phyloP scores from a whole-genome alignment of 768 basidiomycete species.

The Saitozyma sp. region DNA sequence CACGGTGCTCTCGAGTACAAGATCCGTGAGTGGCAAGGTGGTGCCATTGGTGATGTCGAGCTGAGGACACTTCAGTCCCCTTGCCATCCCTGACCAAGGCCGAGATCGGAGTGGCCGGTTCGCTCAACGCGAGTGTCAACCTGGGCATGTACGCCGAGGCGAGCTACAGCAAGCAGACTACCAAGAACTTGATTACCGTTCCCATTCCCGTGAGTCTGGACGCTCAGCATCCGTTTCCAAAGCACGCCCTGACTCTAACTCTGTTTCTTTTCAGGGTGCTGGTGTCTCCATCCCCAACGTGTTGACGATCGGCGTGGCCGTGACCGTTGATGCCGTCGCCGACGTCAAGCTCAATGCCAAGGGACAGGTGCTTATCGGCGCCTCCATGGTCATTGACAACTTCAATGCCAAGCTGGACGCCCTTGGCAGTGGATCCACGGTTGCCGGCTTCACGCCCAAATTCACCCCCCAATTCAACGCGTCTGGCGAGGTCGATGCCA shows the following conservation, averaged over 20 bases:
- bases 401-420: background rate
- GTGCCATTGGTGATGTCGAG: background rate
- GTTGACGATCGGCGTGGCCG: slow-evolving; percentile 9
- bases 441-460: slow-evolving; percentile 1
- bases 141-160: slow-evolving; percentile 10
- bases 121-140: slow-evolving; percentile 9
- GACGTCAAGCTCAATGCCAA: slow-evolving; percentile 6
- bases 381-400: background rate
- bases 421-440: background rate
- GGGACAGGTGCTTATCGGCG: slow-evolving; percentile 5
- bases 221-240: too few species aligned
- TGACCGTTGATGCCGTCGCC: slow-evolving; percentile 5
- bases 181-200: background rate
- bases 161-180: background rate
- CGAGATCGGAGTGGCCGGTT: slow-evolving; percentile 7
- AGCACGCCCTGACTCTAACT: too few species aligned
- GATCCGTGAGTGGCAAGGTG: slow-evolving; percentile 2
- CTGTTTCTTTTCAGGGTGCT: background rate
- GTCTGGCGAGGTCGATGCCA: background rate
- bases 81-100: background rate
- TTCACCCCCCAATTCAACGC: slow-evolving; percentile 1
- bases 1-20: slow-evolving; percentile 10
- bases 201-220: background rate
- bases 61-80: background rate
- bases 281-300: background rate